Conservation (phyloP, 805 yeast species). For the Cyberlindnera nakhonratchasimensis region DNA sequence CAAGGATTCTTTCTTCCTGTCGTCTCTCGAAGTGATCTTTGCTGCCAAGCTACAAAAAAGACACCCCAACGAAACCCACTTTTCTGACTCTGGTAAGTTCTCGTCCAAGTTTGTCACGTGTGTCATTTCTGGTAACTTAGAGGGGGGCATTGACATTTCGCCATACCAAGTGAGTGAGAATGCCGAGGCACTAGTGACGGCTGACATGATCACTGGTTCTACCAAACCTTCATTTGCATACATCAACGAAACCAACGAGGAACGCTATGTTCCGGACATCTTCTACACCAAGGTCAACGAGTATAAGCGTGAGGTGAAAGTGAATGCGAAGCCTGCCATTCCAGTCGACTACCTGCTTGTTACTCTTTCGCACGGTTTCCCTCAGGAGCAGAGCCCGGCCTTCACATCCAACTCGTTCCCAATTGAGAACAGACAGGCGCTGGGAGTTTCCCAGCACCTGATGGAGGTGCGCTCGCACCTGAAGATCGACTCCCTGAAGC, state of each 20-base stretch:
- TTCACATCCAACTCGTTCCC: slow-evolving; percentile 56
- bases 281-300: slow-evolving; percentile 83
- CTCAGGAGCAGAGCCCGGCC: slow-evolving; percentile 51
- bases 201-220: slow-evolving; percentile 82
- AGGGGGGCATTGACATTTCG: slow-evolving; percentile 86
- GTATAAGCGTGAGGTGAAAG: slow-evolving; percentile 82
- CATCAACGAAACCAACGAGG: slow-evolving; percentile 67
- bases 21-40: slow-evolving; percentile 82
- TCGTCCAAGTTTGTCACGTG: slow-evolving; percentile 94
- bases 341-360: slow-evolving; percentile 90
- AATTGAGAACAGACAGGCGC: slow-evolving; percentile 72
- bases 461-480: slow-evolving; percentile 50
- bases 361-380: slow-evolving; percentile 90
- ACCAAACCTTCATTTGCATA: slow-evolving; percentile 87
- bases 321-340: slow-evolving; percentile 85
- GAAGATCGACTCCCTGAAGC: slow-evolving; percentile 29
- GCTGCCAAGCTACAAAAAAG: slow-evolving; percentile 75
- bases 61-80: slow-evolving; percentile 60
- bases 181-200: slow-evolving; percentile 84
- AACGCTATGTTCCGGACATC: slow-evolving; percentile 91
- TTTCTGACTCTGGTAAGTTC: slow-evolving; percentile 59
- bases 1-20: slow-evolving; percentile 81
- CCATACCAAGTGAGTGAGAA: slow-evolving; percentile 85
- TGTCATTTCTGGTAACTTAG: slow-evolving; percentile 82
- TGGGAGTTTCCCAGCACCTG: slow-evolving; percentile 74